Conservation (phyloP, 139 green algal species). For the Chlorella sorokiniana region DNA sequence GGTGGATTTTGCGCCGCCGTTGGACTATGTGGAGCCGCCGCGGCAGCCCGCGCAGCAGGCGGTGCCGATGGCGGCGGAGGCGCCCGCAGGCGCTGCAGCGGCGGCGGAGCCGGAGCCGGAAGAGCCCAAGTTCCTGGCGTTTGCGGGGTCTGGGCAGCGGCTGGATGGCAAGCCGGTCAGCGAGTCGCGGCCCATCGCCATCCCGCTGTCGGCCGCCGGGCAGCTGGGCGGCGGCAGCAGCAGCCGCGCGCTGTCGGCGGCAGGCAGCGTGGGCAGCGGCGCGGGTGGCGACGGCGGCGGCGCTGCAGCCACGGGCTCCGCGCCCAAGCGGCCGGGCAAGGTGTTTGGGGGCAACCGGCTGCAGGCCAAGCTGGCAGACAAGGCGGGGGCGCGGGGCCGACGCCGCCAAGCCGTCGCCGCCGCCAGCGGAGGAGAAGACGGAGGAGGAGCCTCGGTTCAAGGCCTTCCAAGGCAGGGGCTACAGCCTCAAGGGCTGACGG, state of each 20-base stretch:
- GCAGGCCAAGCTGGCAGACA: conserved; percentile 29
- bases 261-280: conserved; percentile 2
- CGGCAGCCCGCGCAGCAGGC: conserved; percentile 32
- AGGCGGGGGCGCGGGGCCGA: background rate
- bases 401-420: background rate
- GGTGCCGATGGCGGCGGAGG: background rate
- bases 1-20: conserved; percentile 96
- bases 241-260: background rate
- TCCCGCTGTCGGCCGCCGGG: conserved; percentile 7
- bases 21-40: conserved; percentile 94
- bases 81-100: background rate
- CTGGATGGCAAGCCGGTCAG: conserved; percentile 81
- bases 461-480: conserved; percentile 20
- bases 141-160: conserved; percentile 72
- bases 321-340: conserved; percentile 32
- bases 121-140: conserved; percentile 77
- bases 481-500: conserved; percentile 26
- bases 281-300: background rate
- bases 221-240: background rate
- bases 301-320: background rate
- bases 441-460: conserved; percentile 13
- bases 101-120: conserved; percentile 40
- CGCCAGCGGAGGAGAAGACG: conserved; percentile 11
- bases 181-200: conserved; percentile 26
- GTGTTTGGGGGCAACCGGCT: conserved; percentile 29